Evolutionary conservation across 2,329 filamentous ascomycete genomes (phyloP), one percentile per base, ranked within the genome.

Genomic region (Hysterium pulicare): DNA sequence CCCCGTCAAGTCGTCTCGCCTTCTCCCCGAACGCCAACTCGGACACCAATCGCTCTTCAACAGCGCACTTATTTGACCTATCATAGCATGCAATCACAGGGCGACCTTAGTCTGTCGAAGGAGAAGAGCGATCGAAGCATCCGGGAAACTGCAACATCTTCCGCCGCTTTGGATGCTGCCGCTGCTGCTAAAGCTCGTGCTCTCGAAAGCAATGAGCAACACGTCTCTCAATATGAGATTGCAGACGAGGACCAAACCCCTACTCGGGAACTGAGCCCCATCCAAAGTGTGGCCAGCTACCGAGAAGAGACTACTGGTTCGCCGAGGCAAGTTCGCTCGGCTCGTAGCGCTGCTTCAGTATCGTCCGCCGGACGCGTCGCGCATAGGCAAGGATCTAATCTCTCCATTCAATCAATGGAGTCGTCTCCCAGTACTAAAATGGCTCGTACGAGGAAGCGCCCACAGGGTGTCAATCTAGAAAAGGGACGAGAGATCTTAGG

Each of bases 241-340:
- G 59, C 55, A 4, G 58, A 58, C 16, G 48, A 61, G 5, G 58
- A 58, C 16, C 49, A 61, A 5, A 59, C 57, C 2, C 57, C 62
- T 3, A 51, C 77, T 32, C 84, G 87, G 32, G 84, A 83, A 9
- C 70, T 94, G 37, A 96, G 90, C 60, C 91, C 91, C 0, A 90
- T 95, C 46, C 90, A 93, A 53, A 96, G 90, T 56, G 87, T 95
- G 13, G 91, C 89, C 9, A 93, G 90, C 48, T 91, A 90, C 57
- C 53, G 52, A 21, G 59, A 63, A 16, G 60, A 58, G 4, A 41
- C 37, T 11, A 53, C 50, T 19, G 55, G 53, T 11, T 64, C 60
- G 21, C 40, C 83, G 75, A 55, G 70, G 71, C 21, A 53, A 38
- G 49, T 64, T 21, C 75, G 79, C 78, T 54, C 78, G 38, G 45